Conservation (phyloP, 2,329 filamentous ascomycete species). For the Chaetomium globosum region DNA sequence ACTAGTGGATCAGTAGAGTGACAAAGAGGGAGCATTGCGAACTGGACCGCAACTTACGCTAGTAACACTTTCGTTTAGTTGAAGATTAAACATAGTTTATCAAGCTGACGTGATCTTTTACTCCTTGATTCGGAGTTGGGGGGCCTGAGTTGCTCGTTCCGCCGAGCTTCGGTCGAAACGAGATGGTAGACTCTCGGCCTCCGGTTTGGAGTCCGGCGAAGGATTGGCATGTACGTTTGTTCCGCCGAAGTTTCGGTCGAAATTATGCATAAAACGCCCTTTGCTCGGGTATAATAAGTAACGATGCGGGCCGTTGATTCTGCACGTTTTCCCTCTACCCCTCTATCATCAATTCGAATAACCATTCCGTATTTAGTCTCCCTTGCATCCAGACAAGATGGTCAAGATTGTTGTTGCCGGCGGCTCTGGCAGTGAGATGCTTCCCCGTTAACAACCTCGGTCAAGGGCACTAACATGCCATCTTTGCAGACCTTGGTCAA, state of each 20-base stretch:
- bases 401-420: constrained; percentile 29
- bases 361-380: not conserved
- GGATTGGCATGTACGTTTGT: not conserved
- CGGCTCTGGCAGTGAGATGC: constrained; percentile 23
- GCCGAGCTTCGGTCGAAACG: not conserved
- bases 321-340: not conserved
- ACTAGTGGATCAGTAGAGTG: too few relatives aligned
- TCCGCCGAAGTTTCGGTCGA: constrained; percentile 7
- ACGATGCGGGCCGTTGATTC: not conserved
- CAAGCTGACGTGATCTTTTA: not conserved
- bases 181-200: not conserved
- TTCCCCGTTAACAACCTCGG: not conserved
- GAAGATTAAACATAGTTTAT: not conserved
- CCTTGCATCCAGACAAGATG: constrained; percentile 13
- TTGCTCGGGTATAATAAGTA: constrained; percentile 2
- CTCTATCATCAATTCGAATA: not conserved
- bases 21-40: too few relatives aligned
- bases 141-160: not conserved
- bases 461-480: not conserved
- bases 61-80: too few relatives aligned
- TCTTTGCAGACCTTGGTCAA: constrained; percentile 21
- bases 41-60: too few relatives aligned
- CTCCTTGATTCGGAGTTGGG: not conserved
- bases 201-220: not conserved
- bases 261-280: not conserved